A percentile compares a stretch with the other conserved stretches of the same genome.
Evolutionary conservation across 2,329 filamentous ascomycete species (phyloP).

Genomic region (Venturia aucupariae): DNA sequence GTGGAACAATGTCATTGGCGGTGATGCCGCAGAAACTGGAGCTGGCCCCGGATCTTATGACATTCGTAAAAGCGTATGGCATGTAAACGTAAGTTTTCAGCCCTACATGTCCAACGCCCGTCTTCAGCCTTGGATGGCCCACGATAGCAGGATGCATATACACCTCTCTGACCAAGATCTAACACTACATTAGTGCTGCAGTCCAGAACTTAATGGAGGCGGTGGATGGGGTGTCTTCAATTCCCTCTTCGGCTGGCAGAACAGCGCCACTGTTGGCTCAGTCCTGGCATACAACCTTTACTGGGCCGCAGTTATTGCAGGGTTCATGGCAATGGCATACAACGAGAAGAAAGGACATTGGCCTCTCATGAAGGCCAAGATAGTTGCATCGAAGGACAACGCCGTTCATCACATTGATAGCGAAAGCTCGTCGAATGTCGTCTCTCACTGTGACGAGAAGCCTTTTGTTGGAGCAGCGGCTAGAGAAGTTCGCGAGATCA

Average conservation of each 20-base stretch:
- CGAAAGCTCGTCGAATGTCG: not conserved
- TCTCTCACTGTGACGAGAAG: not conserved
- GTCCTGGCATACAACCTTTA: constrained; percentile 83
- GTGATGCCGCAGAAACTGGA: constrained; percentile 53
- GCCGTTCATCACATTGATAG: not conserved
- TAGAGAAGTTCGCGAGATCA: not conserved
- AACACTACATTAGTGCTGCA: constrained; percentile 55
- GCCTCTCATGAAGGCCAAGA: constrained; percentile 33
- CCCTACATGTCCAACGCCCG: no score
- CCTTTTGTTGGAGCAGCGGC: not conserved
- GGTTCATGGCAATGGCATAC: constrained; percentile 57
- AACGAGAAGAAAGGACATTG: constrained; percentile 49
- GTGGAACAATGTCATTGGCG: constrained; percentile 58
- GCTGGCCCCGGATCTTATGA: constrained; percentile 69
- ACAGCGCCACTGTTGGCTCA: constrained; percentile 79
- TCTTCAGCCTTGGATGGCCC: not conserved
- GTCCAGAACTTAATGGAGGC: constrained; percentile 59
- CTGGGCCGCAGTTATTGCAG: constrained; percentile 63
- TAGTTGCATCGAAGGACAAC: not conserved
- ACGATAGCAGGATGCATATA: not conserved
- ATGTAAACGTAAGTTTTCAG: constrained; percentile 56
- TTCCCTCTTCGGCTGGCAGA: constrained; percentile 76
- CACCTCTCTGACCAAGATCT: not conserved
- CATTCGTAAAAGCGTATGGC: constrained; percentile 70
- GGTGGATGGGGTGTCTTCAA: constrained; percentile 85